Base-by-base conservation (phyloP, 352 stramenopile species). In the Pythium sukuiense region DNA sequence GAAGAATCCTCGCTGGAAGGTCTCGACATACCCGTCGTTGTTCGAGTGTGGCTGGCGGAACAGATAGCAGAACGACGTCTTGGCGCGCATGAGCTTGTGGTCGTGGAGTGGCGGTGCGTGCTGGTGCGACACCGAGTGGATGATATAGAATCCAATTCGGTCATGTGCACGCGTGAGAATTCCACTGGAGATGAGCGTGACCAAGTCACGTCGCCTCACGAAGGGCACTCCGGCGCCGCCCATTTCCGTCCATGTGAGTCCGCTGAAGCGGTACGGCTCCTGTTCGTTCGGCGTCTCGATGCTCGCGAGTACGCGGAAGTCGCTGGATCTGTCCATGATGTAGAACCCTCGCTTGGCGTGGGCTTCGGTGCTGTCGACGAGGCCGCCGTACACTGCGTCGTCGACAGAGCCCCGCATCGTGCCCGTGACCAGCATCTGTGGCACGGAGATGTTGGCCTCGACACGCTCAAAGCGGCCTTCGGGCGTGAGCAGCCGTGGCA, bases 111-210 rank as follows among this genome's bases (percentile, higher is more conserved):
- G 45, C n/a, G 20, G 50, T 16, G 63, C 26, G 20, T 61, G 50
- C 49, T 46, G 61, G 27, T 67, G 54, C 16, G 59, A 58, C 18
- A 73, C 48, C 30, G 67, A 73, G 55, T 73, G 67, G 37, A 69
- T 62, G 32, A 73, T 52, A 37, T 73, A 69, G 50, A 65, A 73
- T 12, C 61, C 67, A 24, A 73, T 56, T 43, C 41, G 45, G 24
- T 73, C 67, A 24, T 59, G 60, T 13, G 7, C 27, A 20, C 43
- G 33, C n/a, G 46, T 64, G 24, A 46, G n/a, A 24, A 69, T 26
- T 20, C 63, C 63, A 20, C 55, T 69, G 12, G 55, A 45, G 4
- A 69, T 24, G 5, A 69, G 46, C 55, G 56, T 49, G n/a, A 64
- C 46, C 24, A 69, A 33, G 35, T 69, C 63, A 33, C 63, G 63